Base-by-base conservation (phyloP, 352 stramenopile species). In the Pythium myriotylum region DNA sequence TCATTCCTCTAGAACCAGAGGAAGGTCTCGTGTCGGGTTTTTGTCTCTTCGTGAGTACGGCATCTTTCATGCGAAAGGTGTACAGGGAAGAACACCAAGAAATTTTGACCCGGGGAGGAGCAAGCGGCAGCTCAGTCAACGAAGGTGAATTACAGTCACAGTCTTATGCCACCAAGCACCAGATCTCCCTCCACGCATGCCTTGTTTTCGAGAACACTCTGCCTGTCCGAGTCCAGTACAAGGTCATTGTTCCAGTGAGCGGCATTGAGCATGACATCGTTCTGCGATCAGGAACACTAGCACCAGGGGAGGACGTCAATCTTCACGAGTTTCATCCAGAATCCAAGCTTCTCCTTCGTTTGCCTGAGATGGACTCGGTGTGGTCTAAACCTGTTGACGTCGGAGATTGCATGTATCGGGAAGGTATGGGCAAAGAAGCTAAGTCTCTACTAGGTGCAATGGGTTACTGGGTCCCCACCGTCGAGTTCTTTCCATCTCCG, bases 181-280 rank as follows among this genome's bases (percentile, higher is more conserved):
- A 94, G 68, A 91, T 96, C 39, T 88, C 68, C 23, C 49, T 96
- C 17, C 84, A 94, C 59, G 84, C 88, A 17, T 94, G 86, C 40
- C 65, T 95, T 9, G 79, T 92, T 35, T 92, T 96, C 52, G 88
- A 94, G 53, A 96, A 96, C 60, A 94, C 88, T 0, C 69, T 96
- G 4, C 88, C 88, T 29, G 84, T 95, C 59, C 83, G 88, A 19
- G 83, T 96, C 8, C 83, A 94, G 64, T 96, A 84, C 74, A 88
- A 87, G 57, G 77, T 95, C 8, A 67, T 90, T 8, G 62, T 70
- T 16, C 58, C 68, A 22, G 37, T 33, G 16, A 2, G 53, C 57
- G 23, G 51, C 62, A 33, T 27, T 73, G 52, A 62, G 4, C 29
- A 62, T 35, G 69, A 77, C 52, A 13, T 46, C 39, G 56, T 87